Conservation (phyloP, 257 asterid genomes). For the Paraleonurus japonicus region DNA sequence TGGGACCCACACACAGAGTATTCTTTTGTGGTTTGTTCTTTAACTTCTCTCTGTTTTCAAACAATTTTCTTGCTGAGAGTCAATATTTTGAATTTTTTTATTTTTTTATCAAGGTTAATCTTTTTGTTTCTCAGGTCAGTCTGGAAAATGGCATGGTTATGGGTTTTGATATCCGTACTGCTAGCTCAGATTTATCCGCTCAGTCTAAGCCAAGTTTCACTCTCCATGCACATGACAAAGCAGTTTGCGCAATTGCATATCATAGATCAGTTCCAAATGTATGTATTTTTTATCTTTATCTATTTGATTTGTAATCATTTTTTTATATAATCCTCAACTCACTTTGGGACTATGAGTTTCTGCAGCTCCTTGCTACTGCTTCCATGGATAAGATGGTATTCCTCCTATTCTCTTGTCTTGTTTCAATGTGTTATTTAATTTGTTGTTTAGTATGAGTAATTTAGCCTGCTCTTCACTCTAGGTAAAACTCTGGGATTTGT, state of each 20-base stretch:
- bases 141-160: conserved; percentile 76
- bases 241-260: conserved; percentile 69
- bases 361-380: conserved; percentile 93
- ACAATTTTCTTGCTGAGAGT: not conserved
- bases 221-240: conserved; percentile 90
- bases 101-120: not conserved
- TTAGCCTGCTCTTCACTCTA: conserved; percentile 27
- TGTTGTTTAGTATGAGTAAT: not conserved
- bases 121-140: conserved; percentile 59
- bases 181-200: conserved; percentile 47
- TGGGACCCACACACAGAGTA: conserved; percentile 93
- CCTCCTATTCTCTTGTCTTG: not conserved
- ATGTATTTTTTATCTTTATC: not conserved
- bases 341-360: conserved; percentile 17
- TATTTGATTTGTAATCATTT: not conserved
- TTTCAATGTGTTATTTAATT: not conserved
- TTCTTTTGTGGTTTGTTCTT: conserved; percentile 80
- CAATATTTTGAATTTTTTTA: not conserved
- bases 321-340: conserved; percentile 17
- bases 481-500: conserved; percentile 97
- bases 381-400: conserved; percentile 83
- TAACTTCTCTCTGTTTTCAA: not conserved
- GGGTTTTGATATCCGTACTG: conserved; percentile 70
- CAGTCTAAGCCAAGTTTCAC: conserved; percentile 68
- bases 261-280: conserved; percentile 69